Base-by-base conservation (phyloP, 768 basidiomycete species). In the Mycena metata region DNA sequence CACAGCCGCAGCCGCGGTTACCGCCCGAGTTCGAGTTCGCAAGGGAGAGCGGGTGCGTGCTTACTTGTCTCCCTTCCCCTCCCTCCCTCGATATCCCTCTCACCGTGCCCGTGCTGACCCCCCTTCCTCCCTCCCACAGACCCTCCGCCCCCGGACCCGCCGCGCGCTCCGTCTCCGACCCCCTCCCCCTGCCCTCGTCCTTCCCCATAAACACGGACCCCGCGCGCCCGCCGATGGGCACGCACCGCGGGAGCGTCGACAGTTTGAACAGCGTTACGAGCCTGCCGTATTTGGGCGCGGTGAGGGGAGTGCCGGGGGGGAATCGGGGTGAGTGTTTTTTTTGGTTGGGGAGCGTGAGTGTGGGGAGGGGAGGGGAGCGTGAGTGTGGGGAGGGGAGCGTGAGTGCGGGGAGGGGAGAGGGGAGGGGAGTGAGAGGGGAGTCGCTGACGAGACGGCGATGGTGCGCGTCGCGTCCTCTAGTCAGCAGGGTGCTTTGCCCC, bases 251-350 rank as follows among this genome's bases (percentile, higher is more conserved):
- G 64, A 66, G 60, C 57, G 45, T 69, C 5, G 72, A 73, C 42
- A 72, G 71, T 42, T 35, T 60, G 21, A 80, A 80, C 51, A 86
- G 85, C 61, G 85, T 87, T 39, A 83, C 83, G 71, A 85, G 84
- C 16, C 76, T 87, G n/a, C 85, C 85, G 24, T 77, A 83, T 62
- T 77, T 87, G 63, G 82, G 80, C 66, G 80, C 83, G 77, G 78
- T 87, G 42, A 79, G 84, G 42, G 80, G 80, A 62, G 85, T 87
- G 17, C 86, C 86, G 26, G 74, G 79, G 23, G 80, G 83, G 62
- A 82, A 87, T 77, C 82, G 84, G 75, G 71, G 85, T 85, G 66
- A 46, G 82, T 30, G 23, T 39, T 24, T 21, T 21, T n/a, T 62
- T 12, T 46, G 45, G 19, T 1, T 10, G 45, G 17, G 9, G 17